A percentile compares a stretch with the other conserved stretches of the same genome.
phyloP scores from a whole-genome alignment of 1,139 yeast species.

The Debaryomyces udenii region DNA sequence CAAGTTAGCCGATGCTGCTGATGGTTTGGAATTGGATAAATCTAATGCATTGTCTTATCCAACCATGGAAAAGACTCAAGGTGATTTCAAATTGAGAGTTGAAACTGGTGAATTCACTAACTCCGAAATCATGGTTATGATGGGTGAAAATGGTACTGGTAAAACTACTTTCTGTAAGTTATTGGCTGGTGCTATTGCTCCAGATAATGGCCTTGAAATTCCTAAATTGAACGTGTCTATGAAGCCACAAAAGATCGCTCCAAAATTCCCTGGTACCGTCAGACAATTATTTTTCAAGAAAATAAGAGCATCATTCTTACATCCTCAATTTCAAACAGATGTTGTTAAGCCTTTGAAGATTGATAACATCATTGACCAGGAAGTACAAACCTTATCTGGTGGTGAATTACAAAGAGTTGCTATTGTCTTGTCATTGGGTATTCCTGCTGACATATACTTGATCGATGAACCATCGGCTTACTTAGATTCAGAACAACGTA shows the following conservation, averaged over 20 bases:
- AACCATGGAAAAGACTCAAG: slow-evolving; percentile 84
- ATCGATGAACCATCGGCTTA: slow-evolving; percentile 99
- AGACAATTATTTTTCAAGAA: slow-evolving; percentile 96
- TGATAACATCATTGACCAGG: slow-evolving; percentile 94
- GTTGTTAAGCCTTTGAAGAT: slow-evolving; percentile 93
- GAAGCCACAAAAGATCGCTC: slow-evolving; percentile 99
- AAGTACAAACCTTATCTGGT: slow-evolving; percentile 96
- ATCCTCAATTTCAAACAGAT: slow-evolving; percentile 97
- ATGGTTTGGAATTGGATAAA: slow-evolving; percentile 74
- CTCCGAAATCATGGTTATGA: slow-evolving; percentile 96
- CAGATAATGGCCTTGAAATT: slow-evolving; percentile 76
- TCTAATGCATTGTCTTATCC: slow-evolving; percentile 80
- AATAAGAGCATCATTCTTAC: slow-evolving; percentile 90
- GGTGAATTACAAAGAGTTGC: slow-evolving; percentile 99
- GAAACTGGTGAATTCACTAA: slow-evolving; percentile 91
- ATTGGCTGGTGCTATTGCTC: slow-evolving; percentile 88
- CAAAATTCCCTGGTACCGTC: slow-evolving; percentile 97
- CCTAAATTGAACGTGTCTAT: slow-evolving; percentile 91
- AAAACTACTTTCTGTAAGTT: slow-evolving; percentile 95
- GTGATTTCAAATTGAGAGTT: slow-evolving; percentile 85
- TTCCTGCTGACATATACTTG: slow-evolving; percentile 92
- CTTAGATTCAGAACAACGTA: slow-evolving; percentile 99
- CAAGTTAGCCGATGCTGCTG: slow-evolving; percentile 91
- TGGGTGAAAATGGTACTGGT: slow-evolving; percentile 99
- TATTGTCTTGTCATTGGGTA: slow-evolving; percentile 90